These are phyloP conservation scores for Sugiyamaella castrensis DNA, from an alignment of 1,139 yeast genomes.

Conservation along the genomic window DNA sequence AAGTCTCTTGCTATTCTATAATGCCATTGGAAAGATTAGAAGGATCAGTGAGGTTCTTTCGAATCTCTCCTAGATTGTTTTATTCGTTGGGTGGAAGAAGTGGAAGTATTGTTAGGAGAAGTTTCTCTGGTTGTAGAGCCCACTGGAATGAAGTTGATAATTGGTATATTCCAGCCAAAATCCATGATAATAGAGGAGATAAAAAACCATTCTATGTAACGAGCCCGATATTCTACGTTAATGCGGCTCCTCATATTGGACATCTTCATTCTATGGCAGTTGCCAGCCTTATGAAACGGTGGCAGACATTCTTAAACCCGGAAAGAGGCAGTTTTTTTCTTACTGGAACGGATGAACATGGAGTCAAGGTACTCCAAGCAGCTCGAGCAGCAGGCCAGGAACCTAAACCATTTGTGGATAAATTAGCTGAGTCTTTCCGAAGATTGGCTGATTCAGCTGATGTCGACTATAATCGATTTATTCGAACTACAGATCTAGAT, in stretches of 20 bases:
- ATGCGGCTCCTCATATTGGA: conserved; percentile 93
- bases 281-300: conserved; percentile 73
- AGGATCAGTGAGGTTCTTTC: no score
- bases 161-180: conserved; percentile 3
- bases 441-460: conserved; percentile 55
- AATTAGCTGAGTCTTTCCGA: conserved; percentile 61
- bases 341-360: conserved; percentile 98
- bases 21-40: no score
- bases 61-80: no score
- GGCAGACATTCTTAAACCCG: conserved; percentile 52
- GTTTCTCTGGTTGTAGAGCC: no score
- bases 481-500: conserved; percentile 85
- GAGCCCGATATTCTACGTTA: conserved; percentile 94
- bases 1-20: no score
- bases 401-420: conserved; percentile 73
- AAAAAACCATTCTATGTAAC: conserved; percentile 55
- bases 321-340: conserved; percentile 45
- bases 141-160: no score
- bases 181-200: background rate
- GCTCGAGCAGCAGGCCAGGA: conserved; percentile 55
- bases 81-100: no score
- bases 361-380: conserved; percentile 78
- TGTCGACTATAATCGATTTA: conserved; percentile 69
- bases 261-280: conserved; percentile 86
- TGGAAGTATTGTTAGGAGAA: no score